Base-by-base conservation (phyloP, 768 basidiomycete genomes). In the Amanita molliuscula region DNA sequence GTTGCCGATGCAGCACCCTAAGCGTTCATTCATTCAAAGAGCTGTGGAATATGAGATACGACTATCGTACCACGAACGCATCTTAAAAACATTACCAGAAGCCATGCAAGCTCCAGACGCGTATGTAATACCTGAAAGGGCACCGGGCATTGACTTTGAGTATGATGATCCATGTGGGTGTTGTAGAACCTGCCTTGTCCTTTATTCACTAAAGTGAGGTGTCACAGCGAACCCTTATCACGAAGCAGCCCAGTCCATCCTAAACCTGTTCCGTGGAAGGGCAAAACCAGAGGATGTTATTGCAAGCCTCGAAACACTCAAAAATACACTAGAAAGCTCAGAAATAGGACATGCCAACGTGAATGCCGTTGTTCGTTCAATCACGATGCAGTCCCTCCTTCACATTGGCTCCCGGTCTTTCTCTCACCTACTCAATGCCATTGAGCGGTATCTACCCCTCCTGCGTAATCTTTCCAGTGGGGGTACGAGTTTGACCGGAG, bases 361-460 rank as follows among this genome's bases (percentile, higher is more conserved):
- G 11, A 83, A 88, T 57, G 60, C 71, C 15, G 65, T 82, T 46
- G 70, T 84, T 35, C 82, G 89, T 20, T 82, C 86, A 25, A 85
- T 98, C 56, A 75, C 88, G 15, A 74, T 90, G 42, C 92, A 97
- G 58, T 90, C 88, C 10, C 76, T 98, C 4, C 76, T 98, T 5
- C 82, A 88, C 61, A 87, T 97, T 53, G 96, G 96, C 46, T 82
- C 88, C 2, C 83, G 96, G 13, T 96, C 94, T 3, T 97, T 99
- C 73, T 97, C 94, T 0, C 96, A 99, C 66, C 84, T 97, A 58
- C 79, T 98, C 56, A 98, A 98, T 60, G 94, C 93, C 3, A 91
- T 97, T 56, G 96, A 99, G 62, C 84, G 96, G 15, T 98, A 94
- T 60, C 79, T 94, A 1, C 77, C 78, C 4, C 71, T 92, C 4